phyloP scores from a whole-genome alignment of 2,329 filamentous ascomycete species.

The Chaetothyriales sp. region DNA sequence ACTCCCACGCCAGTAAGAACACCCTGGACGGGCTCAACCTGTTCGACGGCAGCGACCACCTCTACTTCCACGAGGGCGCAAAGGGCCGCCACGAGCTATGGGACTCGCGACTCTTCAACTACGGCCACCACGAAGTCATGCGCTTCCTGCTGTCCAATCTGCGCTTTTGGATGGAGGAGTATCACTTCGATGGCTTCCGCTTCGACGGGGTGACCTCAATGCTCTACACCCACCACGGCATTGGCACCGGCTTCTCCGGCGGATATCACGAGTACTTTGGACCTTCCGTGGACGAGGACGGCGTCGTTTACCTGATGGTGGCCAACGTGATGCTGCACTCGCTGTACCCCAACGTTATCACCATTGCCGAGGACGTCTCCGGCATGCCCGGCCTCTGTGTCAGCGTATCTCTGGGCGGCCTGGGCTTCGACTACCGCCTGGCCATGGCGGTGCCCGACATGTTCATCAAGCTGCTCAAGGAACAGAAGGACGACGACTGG shows the following conservation, averaged over 20 bases:
- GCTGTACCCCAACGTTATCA: constrained; percentile 78
- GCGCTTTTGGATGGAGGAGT: constrained; percentile 98
- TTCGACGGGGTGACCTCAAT: constrained; percentile 98
- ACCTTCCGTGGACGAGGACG: constrained; percentile 74
- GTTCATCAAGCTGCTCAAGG: constrained; percentile 98
- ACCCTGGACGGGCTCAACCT: constrained; percentile 87
- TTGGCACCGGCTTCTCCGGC: constrained; percentile 95
- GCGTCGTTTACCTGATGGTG: constrained; percentile 85
- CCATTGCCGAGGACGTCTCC: constrained; percentile 91
- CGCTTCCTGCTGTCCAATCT: constrained; percentile 93
- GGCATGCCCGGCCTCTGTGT: constrained; percentile 97
- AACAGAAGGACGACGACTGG: constrained; percentile 81
- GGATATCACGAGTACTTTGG: constrained; percentile 99
- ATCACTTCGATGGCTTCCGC: constrained; percentile 87
- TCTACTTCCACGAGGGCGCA: constrained; percentile 81
- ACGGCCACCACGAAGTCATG: constrained; percentile 82
- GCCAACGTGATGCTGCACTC: constrained; percentile 90
- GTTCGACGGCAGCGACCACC: constrained; percentile 88
- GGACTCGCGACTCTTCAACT: constrained; percentile 97
- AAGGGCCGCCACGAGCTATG: constrained; percentile 83
- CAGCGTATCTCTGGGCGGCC: constrained; percentile 67
- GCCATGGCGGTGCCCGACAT: constrained; percentile 97
- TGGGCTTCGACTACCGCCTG: constrained; percentile 93
- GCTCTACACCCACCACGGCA: constrained; percentile 90
- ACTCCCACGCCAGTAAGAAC: constrained; percentile 97